Evolutionary conservation across 2,329 filamentous ascomycete species (phyloP).

Genomic region (Cercospora sp.): DNA sequence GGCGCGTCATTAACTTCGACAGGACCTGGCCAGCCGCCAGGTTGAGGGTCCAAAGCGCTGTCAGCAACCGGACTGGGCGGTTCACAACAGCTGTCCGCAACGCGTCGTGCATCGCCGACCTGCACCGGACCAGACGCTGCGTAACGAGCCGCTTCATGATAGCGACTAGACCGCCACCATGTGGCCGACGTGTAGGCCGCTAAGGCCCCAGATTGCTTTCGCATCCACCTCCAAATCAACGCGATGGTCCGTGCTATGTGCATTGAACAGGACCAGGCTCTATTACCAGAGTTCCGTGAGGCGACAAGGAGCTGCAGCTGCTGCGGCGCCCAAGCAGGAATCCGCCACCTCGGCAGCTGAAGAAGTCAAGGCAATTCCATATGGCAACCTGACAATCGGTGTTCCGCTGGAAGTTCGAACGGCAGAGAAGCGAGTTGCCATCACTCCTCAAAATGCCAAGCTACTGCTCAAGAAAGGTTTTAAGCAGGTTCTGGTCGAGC

Average conservation of each 20-base stretch:
- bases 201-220: constrained; percentile 29
- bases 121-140: neutral
- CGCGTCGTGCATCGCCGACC: constrained; percentile 2
- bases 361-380: constrained; percentile 53
- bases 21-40: neutral
- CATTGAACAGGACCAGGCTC: constrained; percentile 23
- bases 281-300: constrained; percentile 26
- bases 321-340: constrained; percentile 18
- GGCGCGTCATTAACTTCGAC: constrained; percentile 12
- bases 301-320: constrained; percentile 28
- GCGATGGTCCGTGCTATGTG: constrained; percentile 12
- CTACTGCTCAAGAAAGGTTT: constrained; percentile 85
- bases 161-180: constrained; percentile 30
- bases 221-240: constrained; percentile 13
- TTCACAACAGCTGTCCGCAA: constrained; percentile 5
- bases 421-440: constrained; percentile 77
- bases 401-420: constrained; percentile 77
- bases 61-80: neutral
- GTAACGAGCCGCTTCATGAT: constrained; percentile 26
- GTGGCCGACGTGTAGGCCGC: constrained; percentile 36
- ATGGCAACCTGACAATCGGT: constrained; percentile 72
- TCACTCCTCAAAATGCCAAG: constrained; percentile 80
- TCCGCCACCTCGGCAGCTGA: constrained; percentile 15
- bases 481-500: constrained; percentile 72
- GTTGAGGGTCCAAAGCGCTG: neutral